Evolutionary conservation across 441 rosid species (phyloP), one percentile per base, ranked within the genome.

Genomic region (Adansonia grandidieri): DNA sequence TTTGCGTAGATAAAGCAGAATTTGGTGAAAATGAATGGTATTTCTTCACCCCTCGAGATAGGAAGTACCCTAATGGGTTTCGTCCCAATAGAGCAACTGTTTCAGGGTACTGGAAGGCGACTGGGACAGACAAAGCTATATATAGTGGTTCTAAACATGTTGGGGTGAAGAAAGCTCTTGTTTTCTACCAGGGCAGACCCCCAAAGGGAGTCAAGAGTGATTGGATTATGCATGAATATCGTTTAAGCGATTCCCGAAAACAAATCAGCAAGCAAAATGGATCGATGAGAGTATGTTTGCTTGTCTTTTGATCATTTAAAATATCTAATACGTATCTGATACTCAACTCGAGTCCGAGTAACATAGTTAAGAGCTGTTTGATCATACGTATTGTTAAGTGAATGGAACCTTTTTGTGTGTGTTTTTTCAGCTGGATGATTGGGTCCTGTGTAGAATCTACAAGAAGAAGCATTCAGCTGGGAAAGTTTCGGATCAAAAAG

Each of bases 41-140:
- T 66, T 94, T 94, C 74, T 94, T 94, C 77, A 94, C 47, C 58
- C 97, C 93, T 4, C 87, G 95, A 54, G 96, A 91, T 48, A 75
- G 98, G 17, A 94, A 94, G 82, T 94, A 94, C 69, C 98, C 97
- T 0, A 94, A 94, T 20, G 97, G 98, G 66, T 83, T 75, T 63
- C 85, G 98, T 2, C 98, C 98, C 2, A 94, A 94, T 66, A 85
- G 98, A 58, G 97, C 98, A 0, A 83, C 97, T 0, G 87, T 91
- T 9, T 94, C 98, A 1, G 98, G 98, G 56, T 94, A 91, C 45
- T 94, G 98, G 98, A 94, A 95, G 83, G 97, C 98, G 50, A 95
- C 98, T 0, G 98, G 98, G 54, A 89, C 97, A 1, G 97, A 95
- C 28, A 95, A 95, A 86, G 91, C 90, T 22, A 92, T 95, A 64